phyloP scores from a whole-genome alignment of 331 rosid genomes.

The Malus hybrid region DNA sequence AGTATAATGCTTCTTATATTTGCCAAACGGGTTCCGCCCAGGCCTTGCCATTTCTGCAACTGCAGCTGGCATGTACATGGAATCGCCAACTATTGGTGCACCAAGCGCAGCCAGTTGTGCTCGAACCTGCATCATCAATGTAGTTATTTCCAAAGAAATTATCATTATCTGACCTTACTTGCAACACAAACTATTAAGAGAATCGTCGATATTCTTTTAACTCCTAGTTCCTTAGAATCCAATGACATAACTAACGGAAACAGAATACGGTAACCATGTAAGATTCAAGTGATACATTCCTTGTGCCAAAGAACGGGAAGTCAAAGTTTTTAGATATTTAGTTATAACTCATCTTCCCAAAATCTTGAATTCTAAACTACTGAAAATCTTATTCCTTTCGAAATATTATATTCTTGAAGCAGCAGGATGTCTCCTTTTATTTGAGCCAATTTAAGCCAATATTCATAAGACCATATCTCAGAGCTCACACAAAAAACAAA shows the following conservation, averaged over 20 bases:
- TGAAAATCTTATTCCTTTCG: background rate
- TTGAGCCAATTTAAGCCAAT: background rate
- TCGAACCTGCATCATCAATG: conserved; percentile 63
- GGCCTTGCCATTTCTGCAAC: conserved; percentile 66
- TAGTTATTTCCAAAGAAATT: conserved; percentile 9
- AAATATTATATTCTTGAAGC: background rate
- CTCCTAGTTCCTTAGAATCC: background rate
- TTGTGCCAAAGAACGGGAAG: conserved; percentile 6
- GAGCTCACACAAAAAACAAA: background rate
- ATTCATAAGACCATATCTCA: background rate
- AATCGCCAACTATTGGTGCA: conserved; percentile 90
- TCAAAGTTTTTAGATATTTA: background rate
- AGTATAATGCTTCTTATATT: conserved; percentile 43
- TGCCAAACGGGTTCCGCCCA: conserved; percentile 73
- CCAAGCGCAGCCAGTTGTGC: conserved; percentile 76
- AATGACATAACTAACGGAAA: background rate
- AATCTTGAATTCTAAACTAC: background rate
- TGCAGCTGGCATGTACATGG: conserved; percentile 87
- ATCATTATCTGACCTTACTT: background rate
- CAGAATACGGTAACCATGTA: background rate
- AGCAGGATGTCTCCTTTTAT: background rate
- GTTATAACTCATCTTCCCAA: background rate
- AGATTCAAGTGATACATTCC: background rate
- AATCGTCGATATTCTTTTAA: background rate
- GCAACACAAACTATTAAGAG: background rate